Evolutionary conservation across 1,284 basidiomycete genomes (phyloP), one percentile per base, ranked within the genome.

Genomic region (Cryptococcus sp.): DNA sequence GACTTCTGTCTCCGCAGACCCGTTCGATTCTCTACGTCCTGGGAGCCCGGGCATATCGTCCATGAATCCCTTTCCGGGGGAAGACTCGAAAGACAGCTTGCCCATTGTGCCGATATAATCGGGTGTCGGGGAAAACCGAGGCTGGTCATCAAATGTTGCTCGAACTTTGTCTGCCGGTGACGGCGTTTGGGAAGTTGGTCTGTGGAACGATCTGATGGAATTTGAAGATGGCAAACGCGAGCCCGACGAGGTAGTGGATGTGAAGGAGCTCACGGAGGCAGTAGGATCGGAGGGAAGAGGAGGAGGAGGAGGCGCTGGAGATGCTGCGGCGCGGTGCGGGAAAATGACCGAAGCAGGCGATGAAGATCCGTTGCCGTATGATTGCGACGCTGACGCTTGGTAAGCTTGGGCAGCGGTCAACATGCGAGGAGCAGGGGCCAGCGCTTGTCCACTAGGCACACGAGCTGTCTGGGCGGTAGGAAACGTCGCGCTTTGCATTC

Each of bases 341-440:
- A 70, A 67, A 5, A 61, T 57, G 11, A 50, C 50, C 3, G 66
- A 64, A n/a, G 65, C 61, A n/a, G 67, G 65, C 5, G 69, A 68
- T 6, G 65, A 51, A 25, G 51, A 38, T 7, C 46, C 59, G 41
- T 59, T 52, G 7, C 50, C 57, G 35, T 62, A 61, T 13, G 48
- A 54, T 17, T 65, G 60, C 23, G 64, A 57, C 7, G 54, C 31
- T 10, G 31, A 35, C 4, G 13, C 54, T 42, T 62, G 61, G 53
- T 65, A 69, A 3, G 64, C 57, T 46, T 70, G 68, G 19, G 67
- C 65, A 5, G 64, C 56, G 1, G 65, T 64, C 50, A 66, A 53
- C 7, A 48, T 56, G 11, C 41, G 55, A 19, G 52, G 39, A 22
- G 54, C 41, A 10, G 48, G 48, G 7, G 53, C 17, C 23, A 57